Evolutionary conservation across 768 basidiomycete genomes (phyloP), one percentile per base, ranked within the genome.

Genomic region (Macrolepiota fuliginosa): DNA sequence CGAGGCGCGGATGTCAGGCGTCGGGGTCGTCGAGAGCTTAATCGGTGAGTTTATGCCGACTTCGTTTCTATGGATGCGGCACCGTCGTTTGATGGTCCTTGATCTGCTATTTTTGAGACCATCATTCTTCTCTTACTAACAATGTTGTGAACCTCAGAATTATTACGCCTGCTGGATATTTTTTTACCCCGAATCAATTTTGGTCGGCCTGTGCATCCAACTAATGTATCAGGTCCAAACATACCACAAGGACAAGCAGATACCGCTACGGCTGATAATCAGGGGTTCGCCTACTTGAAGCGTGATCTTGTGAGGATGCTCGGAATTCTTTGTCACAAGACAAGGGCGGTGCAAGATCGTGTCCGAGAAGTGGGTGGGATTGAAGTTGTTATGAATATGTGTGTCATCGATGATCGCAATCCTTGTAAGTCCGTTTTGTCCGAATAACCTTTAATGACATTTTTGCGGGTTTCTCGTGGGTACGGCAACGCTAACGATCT

Each of bases 321-420:
- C n/a, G 93, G 92, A 5, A 81, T 91, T 51, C 73, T 96, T 12
- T 86, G 85, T 56, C 83, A 91, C 68, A 83, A 81, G 49, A 79
- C 81, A 65, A 85, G 74, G 69, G 77, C 73, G 32, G 85, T 88
- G 45, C 94, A 96, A 69, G 91, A 96, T 72, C 82, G 86, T 9
- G 80, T 88, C 42, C 82, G 94, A 53, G 73, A 73, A 37, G 85
- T 81, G 64, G 89, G 84, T 24, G 94, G 94, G 50, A 85, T 97
- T 62, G 81, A 87, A 55, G 83, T 93, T 50, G 81, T 96, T 17
- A 87, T 97, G 84, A 91, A 90, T 69, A 79, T 95, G 74, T 96
- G 94, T 72, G 91, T 92, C 17, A 78, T 94, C 27, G 95, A 98
- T 71, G 94, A 95, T 67, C 77, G 89, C 61, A 97, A 96, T 73